Percentiles rank a stretch among this genome's conserved stretches.
phyloP scores from a whole-genome alignment of 139 green algal species.

The Spirogloea muscicola region DNA sequence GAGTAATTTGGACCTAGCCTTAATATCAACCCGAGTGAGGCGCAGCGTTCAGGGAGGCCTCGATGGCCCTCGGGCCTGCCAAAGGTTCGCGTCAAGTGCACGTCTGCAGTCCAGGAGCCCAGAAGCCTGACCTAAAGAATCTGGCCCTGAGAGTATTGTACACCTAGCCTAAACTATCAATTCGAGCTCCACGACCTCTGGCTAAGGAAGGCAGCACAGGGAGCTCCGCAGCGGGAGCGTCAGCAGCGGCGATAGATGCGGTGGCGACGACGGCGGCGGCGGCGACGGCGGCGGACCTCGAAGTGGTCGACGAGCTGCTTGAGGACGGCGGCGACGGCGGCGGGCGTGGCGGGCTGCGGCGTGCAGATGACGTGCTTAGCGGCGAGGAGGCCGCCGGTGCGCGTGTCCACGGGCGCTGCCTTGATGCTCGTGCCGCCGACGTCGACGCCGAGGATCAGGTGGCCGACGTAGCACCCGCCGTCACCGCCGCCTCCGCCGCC shows the following conservation, averaged over 20 bases:
- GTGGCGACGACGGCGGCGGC: too few relatives aligned
- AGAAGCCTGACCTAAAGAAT: background rate
- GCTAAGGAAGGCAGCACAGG: background rate
- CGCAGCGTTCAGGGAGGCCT: too few relatives aligned
- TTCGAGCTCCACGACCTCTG: background rate
- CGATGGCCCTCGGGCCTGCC: too few relatives aligned
- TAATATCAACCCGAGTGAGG: too few relatives aligned
- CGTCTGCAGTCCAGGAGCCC: too few relatives aligned
- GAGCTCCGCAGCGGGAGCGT: background rate
- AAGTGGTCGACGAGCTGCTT: slow-evolving; percentile 17
- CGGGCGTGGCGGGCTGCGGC: slow-evolving; percentile 41
- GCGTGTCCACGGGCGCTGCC: slow-evolving; percentile 26
- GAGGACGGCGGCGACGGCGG: slow-evolving; percentile 6
- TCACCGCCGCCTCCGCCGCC: too few relatives aligned
- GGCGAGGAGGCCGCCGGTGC: slow-evolving; percentile 9
- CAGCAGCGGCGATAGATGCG: background rate
- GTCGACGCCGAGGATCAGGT: slow-evolving; percentile 29
- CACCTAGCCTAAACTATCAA: background rate
- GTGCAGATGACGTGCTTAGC: slow-evolving; percentile 13
- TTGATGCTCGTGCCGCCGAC: slow-evolving; percentile 41
- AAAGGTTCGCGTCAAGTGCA: too few relatives aligned
- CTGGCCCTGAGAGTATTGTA: background rate
- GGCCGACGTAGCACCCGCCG: too few relatives aligned
- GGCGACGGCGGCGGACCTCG: slow-evolving; percentile 7
- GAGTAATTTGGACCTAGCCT: background rate